Evolutionary conservation across 2,329 filamentous ascomycete species (phyloP), one percentile per base, ranked within the genome.

Genomic region (Aspergillus sp.): DNA sequence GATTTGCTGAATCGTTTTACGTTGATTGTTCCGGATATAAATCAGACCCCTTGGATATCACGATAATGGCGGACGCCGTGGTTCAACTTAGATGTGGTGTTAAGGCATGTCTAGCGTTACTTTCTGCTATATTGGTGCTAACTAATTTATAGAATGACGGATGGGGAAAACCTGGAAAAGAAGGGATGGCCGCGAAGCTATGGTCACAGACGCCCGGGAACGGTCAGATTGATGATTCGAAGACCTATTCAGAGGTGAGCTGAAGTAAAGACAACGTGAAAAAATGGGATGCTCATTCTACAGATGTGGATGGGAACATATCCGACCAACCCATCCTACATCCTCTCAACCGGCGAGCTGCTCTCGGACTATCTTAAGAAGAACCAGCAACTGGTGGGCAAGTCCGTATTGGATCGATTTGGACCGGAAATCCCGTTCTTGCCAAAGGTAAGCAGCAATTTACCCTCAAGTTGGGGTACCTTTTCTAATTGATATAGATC

Each of bases 261-360:
- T 23, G n/a, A 12, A 33, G 39, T 13, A 4, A 2, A 27, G 6
- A 12, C 37, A 15, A 4, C 27, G 19, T 38, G 43, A 5, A 55
- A 13, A 1, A 17, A 43, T 41, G 25, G n/a, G 27, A 23, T n/a
- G 7, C 13, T 10, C 37, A 19, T 5, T 19, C 7, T 32, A 7
- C 10, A 71, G 68, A 81, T 85, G 76, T 89, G 85, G 85, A 85
- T 89, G 73, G 85, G 84, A 3, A 88, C 86, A 41, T 88, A 90
- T 60, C 84, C 85, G 0, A 80, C 81, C 35, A 78, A 84, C 22
- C 85, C 85, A 0, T 85, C 83, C 1, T 79, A 80, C 46, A 72
- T 86, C 1, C 68, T 85, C 13, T 70, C 73, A 19, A 84, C 79
- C 0, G 82, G 80, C 23, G 79, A 88, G 61, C 71, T 78, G 23